These are phyloP conservation scores for Kazachstania taianensis DNA, from an alignment of 805 yeast species.

Conservation along the genomic window DNA sequence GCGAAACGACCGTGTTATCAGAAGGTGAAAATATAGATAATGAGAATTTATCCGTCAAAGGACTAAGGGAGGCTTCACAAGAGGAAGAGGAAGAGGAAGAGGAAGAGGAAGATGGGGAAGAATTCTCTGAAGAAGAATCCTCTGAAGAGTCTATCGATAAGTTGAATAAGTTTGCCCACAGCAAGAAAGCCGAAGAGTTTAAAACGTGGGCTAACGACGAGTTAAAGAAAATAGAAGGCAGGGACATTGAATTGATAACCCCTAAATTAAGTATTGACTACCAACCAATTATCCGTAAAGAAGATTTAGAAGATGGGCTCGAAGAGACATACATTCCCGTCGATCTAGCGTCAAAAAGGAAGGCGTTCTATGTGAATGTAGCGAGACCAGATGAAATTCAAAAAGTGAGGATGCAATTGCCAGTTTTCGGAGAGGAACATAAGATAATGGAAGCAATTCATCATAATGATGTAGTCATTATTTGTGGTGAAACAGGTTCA, in stretches of 20 bases:
- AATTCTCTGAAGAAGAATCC: constrained; percentile 7
- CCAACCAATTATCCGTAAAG: constrained; percentile 49
- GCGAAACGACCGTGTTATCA: constrained; percentile 20
- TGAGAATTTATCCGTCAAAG: constrained; percentile 8
- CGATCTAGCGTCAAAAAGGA: constrained; percentile 39
- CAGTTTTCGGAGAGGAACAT: constrained; percentile 87
- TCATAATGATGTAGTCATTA: constrained; percentile 79
- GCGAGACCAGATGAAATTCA: constrained; percentile 60
- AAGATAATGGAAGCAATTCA: constrained; percentile 90
- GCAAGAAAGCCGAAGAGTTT: constrained; percentile 49
- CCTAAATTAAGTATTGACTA: constrained; percentile 42
- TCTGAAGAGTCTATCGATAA: constrained; percentile 19
- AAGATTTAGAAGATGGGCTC: constrained; percentile 63
- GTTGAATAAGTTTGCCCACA: constrained; percentile 28
- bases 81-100: constrained; percentile 20
- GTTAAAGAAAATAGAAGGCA: constrained; percentile 53
- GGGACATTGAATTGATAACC: constrained; percentile 41
- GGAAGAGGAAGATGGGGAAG: constrained; percentile 11
- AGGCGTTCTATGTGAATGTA: constrained; percentile 60
- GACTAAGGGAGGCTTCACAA: neutral
- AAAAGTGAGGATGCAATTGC: constrained; percentile 56
- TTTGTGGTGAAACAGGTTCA: constrained; percentile 98
- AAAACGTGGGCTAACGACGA: constrained; percentile 83
- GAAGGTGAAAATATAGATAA: constrained; percentile 7
- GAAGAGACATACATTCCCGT: constrained; percentile 56